These are phyloP conservation scores for Phytophthora agathidicida DNA, from an alignment of 352 stramenopile genomes.

Conservation along the genomic window DNA sequence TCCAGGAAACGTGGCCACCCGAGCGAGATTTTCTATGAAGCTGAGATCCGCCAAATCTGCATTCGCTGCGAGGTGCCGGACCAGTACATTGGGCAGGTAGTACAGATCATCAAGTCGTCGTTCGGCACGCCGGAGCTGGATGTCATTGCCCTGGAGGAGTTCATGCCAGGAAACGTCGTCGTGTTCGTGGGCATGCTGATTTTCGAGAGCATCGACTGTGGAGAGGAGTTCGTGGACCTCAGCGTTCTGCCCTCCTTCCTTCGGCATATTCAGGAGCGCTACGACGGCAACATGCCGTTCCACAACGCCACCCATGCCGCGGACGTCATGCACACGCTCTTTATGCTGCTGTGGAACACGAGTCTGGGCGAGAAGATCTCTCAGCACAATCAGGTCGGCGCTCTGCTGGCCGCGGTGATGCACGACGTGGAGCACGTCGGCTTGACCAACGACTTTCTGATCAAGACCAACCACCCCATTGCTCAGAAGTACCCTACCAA, in stretches of 20 bases:
- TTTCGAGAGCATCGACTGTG: conserved; percentile 66
- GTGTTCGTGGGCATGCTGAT: conserved; percentile 78
- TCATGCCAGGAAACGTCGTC: conserved; percentile 64
- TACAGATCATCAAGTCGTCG: conserved; percentile 49
- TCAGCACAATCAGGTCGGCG: conserved; percentile 72
- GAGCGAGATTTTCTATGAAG: conserved; percentile 52
- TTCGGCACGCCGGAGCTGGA: conserved; percentile 78
- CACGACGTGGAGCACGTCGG: conserved; percentile 84
- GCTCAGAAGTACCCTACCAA: conserved; percentile 58
- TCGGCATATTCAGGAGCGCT: conserved; percentile 66
- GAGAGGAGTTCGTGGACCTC: conserved; percentile 61
- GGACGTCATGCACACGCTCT: conserved; percentile 82
- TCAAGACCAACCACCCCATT: conserved; percentile 77
- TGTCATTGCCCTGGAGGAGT: conserved; percentile 72
- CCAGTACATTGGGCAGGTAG: conserved; percentile 49
- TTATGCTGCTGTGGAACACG: conserved; percentile 71
- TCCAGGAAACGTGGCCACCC: conserved; percentile 59
- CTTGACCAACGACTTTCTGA: conserved; percentile 80
- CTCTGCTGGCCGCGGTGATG: conserved; percentile 77
- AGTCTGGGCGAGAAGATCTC: conserved; percentile 56
- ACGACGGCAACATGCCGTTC: conserved; percentile 74
- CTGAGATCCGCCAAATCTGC: conserved; percentile 60
- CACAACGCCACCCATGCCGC: conserved; percentile 84
- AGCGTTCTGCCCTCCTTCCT: conserved; percentile 55
- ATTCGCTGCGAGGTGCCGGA: conserved; percentile 48